phyloP scores from a whole-genome alignment of 2,329 filamentous ascomycete genomes.

The Fusarium sp. region DNA sequence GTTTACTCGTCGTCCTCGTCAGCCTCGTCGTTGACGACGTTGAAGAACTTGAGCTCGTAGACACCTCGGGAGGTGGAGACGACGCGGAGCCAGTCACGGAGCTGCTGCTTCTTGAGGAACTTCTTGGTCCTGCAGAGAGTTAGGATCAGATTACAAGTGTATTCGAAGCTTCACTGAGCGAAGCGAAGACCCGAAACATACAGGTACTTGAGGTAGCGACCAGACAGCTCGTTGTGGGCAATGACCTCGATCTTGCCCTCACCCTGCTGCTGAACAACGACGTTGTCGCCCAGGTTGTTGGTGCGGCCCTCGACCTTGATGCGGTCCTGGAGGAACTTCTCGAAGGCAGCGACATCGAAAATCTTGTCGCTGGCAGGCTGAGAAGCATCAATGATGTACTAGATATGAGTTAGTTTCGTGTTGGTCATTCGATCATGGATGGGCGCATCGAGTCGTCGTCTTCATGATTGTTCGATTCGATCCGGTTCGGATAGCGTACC shows the following conservation, averaged over 20 bases:
- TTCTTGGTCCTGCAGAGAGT: conserved; percentile 87
- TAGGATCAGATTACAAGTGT: conserved; percentile 4
- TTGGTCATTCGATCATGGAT: conserved; percentile 6
- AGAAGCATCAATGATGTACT: conserved; percentile 99
- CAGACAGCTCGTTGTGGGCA: conserved; percentile 97
- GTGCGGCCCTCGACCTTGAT: conserved; percentile 99
- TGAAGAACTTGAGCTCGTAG: conserved; percentile 99
- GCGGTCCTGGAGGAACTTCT: conserved; percentile 99
- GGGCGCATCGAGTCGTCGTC: neutral
- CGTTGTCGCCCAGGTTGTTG: conserved; percentile 95
- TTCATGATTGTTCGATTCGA: neutral
- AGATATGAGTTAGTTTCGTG: conserved; percentile 39
- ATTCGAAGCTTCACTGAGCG: neutral
- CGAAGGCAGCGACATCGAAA: conserved; percentile 98
- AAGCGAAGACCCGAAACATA: conserved; percentile 64
- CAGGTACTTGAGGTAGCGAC: conserved; percentile 99
- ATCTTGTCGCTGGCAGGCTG: conserved; percentile 99
- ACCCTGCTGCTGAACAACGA: conserved; percentile 90
- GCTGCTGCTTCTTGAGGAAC: conserved; percentile 99
- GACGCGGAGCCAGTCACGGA: conserved; percentile 99
- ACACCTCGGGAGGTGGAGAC: conserved; percentile 98
- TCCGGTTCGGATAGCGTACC: conserved; percentile 62
- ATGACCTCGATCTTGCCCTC: conserved; percentile 99
- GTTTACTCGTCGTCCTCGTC: conserved; percentile 99
- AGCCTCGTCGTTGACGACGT: conserved; percentile 98